A percentile compares a stretch with the other conserved stretches of the same genome.
These are phyloP conservation scores for Psilocybe mexicana DNA, from an alignment of 1,284 basidiomycete species.

Conservation along the genomic window DNA sequence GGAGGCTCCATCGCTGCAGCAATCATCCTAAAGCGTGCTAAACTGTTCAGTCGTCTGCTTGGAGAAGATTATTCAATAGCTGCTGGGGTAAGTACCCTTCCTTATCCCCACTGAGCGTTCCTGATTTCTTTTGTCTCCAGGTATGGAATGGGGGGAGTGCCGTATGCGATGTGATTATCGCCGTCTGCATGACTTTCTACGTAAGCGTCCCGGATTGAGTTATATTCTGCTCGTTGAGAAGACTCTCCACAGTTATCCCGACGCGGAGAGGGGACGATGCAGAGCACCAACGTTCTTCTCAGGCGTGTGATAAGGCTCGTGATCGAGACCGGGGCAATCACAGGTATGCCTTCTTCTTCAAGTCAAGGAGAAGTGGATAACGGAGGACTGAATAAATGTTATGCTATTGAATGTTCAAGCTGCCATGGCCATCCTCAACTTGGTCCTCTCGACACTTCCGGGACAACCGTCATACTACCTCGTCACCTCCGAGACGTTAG, in stretches of 20 bases:
- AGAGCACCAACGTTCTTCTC: slow-evolving; percentile 1
- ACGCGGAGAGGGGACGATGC: slow-evolving; percentile 3
- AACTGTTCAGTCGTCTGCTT: slow-evolving; percentile 4
- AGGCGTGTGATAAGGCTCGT: slow-evolving; percentile 3
- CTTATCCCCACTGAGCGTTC: background rate
- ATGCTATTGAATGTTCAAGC: background rate
- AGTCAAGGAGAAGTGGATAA: background rate
- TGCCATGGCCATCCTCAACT: slow-evolving; percentile 9
- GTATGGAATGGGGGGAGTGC: slow-evolving; percentile 13
- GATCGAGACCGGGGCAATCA: slow-evolving; percentile 10
- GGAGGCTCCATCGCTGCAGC: slow-evolving; percentile 10
- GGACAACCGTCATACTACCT: slow-evolving; percentile 11
- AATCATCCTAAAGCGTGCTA: slow-evolving; percentile 4
- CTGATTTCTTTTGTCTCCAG: background rate
- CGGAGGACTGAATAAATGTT: no score
- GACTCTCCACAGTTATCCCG: background rate
- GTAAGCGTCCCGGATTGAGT: background rate
- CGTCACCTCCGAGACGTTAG: slow-evolving; percentile 6
- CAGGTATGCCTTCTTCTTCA: background rate
- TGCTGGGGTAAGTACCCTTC: slow-evolving; percentile 1
- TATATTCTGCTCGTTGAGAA: background rate
- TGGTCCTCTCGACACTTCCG: slow-evolving; percentile 5
- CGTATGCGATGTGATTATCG: slow-evolving; percentile 11
- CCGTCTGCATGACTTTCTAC: slow-evolving; percentile 13
- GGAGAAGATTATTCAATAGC: slow-evolving; percentile 7